phyloP scores from a whole-genome alignment of 306 rosid species.

The Styphnolobium japonicum region DNA sequence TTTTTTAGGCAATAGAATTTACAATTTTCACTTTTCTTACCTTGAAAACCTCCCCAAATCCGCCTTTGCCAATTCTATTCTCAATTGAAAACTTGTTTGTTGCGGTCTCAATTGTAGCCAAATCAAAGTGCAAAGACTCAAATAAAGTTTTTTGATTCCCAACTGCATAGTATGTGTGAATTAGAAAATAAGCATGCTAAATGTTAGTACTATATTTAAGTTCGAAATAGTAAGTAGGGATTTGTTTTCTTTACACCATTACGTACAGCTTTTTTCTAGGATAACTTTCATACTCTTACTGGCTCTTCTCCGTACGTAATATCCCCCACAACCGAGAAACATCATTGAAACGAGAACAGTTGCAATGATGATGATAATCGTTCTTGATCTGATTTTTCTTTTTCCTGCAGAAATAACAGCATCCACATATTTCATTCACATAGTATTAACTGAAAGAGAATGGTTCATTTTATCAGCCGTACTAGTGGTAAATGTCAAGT shows the following conservation, averaged over 20 bases:
- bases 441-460: no score
- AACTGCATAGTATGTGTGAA: not conserved
- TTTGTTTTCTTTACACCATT: no score
- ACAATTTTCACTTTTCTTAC: not conserved
- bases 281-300: no score
- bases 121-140: not conserved
- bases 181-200: not conserved
- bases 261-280: no score
- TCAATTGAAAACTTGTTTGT: not conserved
- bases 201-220: no score
- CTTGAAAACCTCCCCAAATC: slow-evolving; percentile 5
- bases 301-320: no score
- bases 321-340: no score
- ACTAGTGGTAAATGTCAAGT: no score
- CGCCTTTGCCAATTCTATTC: not conserved
- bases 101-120: not conserved
- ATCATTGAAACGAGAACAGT: no score
- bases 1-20: not conserved
- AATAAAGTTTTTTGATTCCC: not conserved
- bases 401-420: not conserved
- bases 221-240: no score
- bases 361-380: not conserved
- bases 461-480: no score
- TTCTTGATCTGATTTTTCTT: not conserved
- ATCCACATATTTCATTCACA: no score